Evolutionary conservation across 306 rosid genomes (phyloP), one percentile per base, ranked within the genome.

Genomic region (Vigna unguiculata): DNA sequence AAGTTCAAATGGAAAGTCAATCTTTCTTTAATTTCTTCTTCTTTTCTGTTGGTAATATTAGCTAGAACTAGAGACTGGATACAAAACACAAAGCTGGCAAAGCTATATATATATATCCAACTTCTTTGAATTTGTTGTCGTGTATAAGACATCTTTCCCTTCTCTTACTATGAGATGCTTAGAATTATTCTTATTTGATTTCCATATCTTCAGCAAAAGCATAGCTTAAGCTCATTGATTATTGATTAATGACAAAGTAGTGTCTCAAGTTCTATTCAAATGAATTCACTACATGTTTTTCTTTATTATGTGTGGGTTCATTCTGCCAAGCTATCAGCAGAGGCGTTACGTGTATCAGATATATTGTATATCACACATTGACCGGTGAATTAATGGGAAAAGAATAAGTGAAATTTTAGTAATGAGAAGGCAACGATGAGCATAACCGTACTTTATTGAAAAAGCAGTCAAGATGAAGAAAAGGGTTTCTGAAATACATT

Each of bases 401-500:
- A 65, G 11, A 40, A 10, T 40, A 19, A 24, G 7, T 11, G 28
- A 4, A 17, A 1, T 63, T n/a, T 20, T 6, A n/a, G 20, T 63
- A 36, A 32, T 36, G 4, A 36, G 0, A 38, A 38, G 5, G 14
- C 17, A 63, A 9, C 49, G 9, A 38, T 19, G 46, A 36, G 49
- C 49, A 38, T 10, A 17, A 10, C n/a, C 69, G 69, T 38, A 36
- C 38, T 38, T 49, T 13, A 62, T 11, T 20, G 40, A 69, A 25
- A 57, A 78, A 59, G 81, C 24, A 66, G 84, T 65, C 81, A 78
- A 55, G 74, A 61, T 72, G 75, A 83, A 77, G 77, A 75, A 85
- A 47, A 83, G 63, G 45, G 6, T 58, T 85, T 81, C 43, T 84
- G 19, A 82, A 82, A 80, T 64, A 52, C 76, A 43, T 43, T 72